Evolutionary conservation across 2,329 filamentous ascomycete genomes (phyloP).

Genomic region (Neoscytalidium dimidiatum): DNA sequence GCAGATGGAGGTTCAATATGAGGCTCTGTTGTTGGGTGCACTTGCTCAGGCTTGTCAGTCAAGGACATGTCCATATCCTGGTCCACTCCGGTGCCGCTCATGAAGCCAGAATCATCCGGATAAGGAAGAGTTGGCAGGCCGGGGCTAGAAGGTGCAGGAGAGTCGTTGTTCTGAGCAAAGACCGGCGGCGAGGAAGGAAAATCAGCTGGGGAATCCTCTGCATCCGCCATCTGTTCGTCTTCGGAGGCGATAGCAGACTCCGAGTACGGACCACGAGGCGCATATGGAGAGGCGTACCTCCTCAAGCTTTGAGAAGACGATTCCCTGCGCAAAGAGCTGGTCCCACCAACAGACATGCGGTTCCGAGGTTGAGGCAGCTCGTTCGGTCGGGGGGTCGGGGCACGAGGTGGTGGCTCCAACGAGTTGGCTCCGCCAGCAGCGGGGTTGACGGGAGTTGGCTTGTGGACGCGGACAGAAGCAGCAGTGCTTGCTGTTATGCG

Average conservation of each 20-base stretch:
- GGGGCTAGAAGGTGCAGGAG: constrained; percentile 77
- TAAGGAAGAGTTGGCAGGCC: constrained; percentile 59
- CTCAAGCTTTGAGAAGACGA: constrained; percentile 52
- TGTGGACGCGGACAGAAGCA: constrained; percentile 80
- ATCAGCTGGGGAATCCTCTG: constrained; percentile 70
- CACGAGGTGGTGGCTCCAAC: constrained; percentile 72
- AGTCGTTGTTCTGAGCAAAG: constrained; percentile 57
- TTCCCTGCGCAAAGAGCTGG: constrained; percentile 61
- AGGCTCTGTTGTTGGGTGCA: constrained; percentile 1
- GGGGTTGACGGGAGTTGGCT: constrained; percentile 64
- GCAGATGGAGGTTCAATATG: constrained; percentile 3
- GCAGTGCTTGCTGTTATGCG: constrained; percentile 89
- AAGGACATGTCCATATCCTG: constrained; percentile 56
- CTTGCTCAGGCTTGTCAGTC: constrained; percentile 13
- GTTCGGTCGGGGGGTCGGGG: constrained; percentile 72
- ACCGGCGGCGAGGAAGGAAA: constrained; percentile 91
- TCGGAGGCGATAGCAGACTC: constrained; percentile 48
- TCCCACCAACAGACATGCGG: constrained; percentile 22
- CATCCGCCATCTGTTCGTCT: constrained; percentile 51
- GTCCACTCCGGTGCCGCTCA: constrained; percentile 77
- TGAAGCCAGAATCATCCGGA: constrained; percentile 74
- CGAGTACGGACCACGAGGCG: constrained; percentile 35
- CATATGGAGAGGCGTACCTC: constrained; percentile 36
- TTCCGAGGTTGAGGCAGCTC: constrained; percentile 37
- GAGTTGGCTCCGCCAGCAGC: constrained; percentile 52